A percentile compares a stretch with the other conserved stretches of the same genome.
phyloP scores from a whole-genome alignment of 768 basidiomycete species.

The Trichaptum fuscoviolaceum region DNA sequence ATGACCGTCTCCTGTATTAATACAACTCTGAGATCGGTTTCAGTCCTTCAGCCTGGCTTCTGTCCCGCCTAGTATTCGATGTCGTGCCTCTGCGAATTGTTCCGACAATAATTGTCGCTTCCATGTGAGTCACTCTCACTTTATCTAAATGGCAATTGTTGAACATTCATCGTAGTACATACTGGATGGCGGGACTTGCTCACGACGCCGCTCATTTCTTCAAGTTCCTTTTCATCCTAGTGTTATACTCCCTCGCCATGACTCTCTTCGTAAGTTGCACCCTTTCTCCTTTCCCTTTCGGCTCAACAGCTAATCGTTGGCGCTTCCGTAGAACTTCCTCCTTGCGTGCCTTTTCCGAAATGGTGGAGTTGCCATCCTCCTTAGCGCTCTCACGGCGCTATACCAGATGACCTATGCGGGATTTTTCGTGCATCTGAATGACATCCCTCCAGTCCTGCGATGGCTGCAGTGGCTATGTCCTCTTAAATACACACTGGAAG shows the following conservation, averaged over 20 bases:
- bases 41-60: constrained; percentile 86
- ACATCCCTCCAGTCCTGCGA: constrained; percentile 85
- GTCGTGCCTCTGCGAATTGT: constrained; percentile 83
- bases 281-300: constrained; percentile 1
- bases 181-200: constrained; percentile 93
- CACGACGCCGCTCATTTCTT: constrained; percentile 79
- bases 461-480: constrained; percentile 93
- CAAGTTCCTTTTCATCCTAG: constrained; percentile 90
- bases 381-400: constrained; percentile 70
- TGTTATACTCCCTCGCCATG: constrained; percentile 79
- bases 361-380: constrained; percentile 84
- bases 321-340: constrained; percentile 71
- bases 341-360: constrained; percentile 80
- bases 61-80: constrained; percentile 86
- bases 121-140: no score
- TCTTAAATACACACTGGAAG: constrained; percentile 79
- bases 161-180: no score
- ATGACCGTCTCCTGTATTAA: neutral
- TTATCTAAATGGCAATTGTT: no score
- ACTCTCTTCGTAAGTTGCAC: constrained; percentile 67
- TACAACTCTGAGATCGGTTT: constrained; percentile 2
- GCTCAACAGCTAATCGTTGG: constrained; percentile 3
- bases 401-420: constrained; percentile 88
- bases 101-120: constrained; percentile 81
- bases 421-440: constrained; percentile 84